phyloP scores from a whole-genome alignment of 139 green algal species.

The Micractinium sp. region DNA sequence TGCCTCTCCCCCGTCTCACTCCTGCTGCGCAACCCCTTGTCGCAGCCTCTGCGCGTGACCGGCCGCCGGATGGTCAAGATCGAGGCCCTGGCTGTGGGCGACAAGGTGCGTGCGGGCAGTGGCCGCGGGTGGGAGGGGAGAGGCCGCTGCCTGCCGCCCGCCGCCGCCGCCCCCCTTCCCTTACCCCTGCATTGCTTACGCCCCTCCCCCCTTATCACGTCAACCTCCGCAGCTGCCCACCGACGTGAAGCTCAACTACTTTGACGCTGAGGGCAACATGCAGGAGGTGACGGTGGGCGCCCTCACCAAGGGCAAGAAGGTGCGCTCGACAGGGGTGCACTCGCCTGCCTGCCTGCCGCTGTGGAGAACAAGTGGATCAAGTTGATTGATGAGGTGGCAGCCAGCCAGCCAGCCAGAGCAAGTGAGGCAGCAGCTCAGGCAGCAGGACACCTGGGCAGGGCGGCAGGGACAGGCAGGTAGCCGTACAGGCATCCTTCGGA shows the following conservation, averaged over 20 bases:
- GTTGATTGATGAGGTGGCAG: too few relatives aligned
- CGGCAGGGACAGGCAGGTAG: too few relatives aligned
- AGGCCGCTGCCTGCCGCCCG: background rate
- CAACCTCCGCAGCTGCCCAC: conserved; percentile 54
- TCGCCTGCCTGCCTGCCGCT: too few relatives aligned
- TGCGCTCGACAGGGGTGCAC: background rate
- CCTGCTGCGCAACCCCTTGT: background rate
- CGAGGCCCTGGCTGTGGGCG: conserved; percentile 35
- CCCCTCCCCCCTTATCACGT: background rate
- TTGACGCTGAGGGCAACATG: conserved; percentile 92
- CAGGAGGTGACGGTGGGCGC: conserved; percentile 80
- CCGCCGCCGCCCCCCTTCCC: background rate
- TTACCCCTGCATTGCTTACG: background rate
- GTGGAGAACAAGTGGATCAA: too few relatives aligned
- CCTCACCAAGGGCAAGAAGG: conserved; percentile 94
- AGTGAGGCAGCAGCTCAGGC: too few relatives aligned
- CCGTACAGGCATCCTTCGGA: too few relatives aligned
- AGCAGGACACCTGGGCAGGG: background rate
- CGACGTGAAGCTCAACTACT: conserved; percentile 83
- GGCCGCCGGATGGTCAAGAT: conserved; percentile 11
- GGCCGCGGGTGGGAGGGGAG: too few relatives aligned
- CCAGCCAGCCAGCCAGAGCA: too few relatives aligned
- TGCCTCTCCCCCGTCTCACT: background rate
- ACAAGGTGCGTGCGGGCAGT: conserved; percentile 34
- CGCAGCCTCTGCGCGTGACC: conserved; percentile 13